Evolutionary conservation across 495 filamentous ascomycete species (phyloP), one percentile per base, ranked within the genome.

Genomic region (Cryomyces minteri): DNA sequence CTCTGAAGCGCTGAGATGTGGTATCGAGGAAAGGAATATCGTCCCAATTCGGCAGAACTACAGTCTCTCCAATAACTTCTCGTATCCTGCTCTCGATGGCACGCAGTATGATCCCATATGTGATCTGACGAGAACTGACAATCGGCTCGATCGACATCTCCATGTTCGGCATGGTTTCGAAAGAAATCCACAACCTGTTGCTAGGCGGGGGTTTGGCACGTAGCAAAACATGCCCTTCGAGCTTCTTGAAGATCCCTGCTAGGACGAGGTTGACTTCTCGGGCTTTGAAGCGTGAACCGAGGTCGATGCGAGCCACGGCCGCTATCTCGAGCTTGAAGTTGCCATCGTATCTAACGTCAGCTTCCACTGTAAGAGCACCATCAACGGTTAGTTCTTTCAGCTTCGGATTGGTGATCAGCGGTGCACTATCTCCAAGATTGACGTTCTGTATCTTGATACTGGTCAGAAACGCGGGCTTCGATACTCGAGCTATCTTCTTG

Each of bases 21-120:
- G 85, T 94, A 50, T 82, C 74, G 54, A 80, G 77, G 62, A 96
- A 96, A 4, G 90, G 85, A 2, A 79, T 73, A 59, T 98, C 90
- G 48, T 98, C 90, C 84, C 88, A 96, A 55, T 92, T 84, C 0
- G 92, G 92, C 40, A 81, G 66, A n/a, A 98, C 90, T 6, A 95
- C 59, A 11, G 86, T 94, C 62, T 98, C 90, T 2, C 77, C 84
- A 43, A 98, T 69, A 36, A 95, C 84, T 59, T 94, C 87, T 46
- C 88, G 78, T 56, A 98, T 94, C 28, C 88, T 69, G 51, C 80
- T 93, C 60, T 96, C 90, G 48, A 98, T 98, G 41, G 87, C 80
- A 41, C 86, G 79, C 9, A 95, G 71, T 40, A 98, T 88, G 40
- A 94, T 73, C 5, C 78, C 79, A 59, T 88, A 96, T 0, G 90